Percentiles rank a stretch among this genome's conserved stretches.
Evolutionary conservation across 257 asterid genomes (phyloP).

Genomic region (Solanum sejunctum): DNA sequence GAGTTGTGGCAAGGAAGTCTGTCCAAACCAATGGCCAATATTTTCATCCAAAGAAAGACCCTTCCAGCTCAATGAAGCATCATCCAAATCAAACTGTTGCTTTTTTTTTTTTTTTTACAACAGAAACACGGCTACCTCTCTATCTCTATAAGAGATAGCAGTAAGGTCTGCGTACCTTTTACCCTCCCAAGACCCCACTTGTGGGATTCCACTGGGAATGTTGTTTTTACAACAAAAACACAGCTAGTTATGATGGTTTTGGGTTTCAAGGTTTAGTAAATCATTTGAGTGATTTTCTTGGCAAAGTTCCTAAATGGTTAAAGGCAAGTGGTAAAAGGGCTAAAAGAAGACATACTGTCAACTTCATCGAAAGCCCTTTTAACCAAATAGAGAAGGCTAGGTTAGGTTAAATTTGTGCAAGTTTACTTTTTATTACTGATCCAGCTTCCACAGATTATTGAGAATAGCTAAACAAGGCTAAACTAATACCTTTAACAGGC

Average conservation of each 20-base stretch:
- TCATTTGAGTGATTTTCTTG: background rate
- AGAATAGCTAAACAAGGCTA: background rate
- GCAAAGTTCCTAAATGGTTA: background rate
- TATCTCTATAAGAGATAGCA: too few relatives aligned
- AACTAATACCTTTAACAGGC: constrained; percentile 49
- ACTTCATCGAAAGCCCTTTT: background rate
- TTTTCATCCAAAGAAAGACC: background rate
- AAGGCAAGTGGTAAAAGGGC: background rate
- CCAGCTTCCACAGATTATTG: background rate
- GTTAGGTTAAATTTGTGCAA: background rate
- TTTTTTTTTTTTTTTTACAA: background rate
- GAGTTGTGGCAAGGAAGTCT: background rate
- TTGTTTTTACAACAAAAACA: background rate
- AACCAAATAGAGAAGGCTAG: background rate
- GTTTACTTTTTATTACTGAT: background rate
- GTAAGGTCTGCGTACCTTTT: too few relatives aligned
- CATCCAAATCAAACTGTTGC: background rate
- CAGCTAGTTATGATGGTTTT: background rate
- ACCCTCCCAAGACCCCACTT: too few relatives aligned
- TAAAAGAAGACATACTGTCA: background rate
- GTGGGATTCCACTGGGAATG: too few relatives aligned
- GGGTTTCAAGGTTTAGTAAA: background rate
- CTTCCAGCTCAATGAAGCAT: background rate
- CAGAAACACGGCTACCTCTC: background rate
- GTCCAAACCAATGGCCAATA: background rate